Evolutionary conservation across 164 flowering plant genomes (phyloP), one percentile per base, ranked within the genome.

Genomic region (Chimonanthus praecox): DNA sequence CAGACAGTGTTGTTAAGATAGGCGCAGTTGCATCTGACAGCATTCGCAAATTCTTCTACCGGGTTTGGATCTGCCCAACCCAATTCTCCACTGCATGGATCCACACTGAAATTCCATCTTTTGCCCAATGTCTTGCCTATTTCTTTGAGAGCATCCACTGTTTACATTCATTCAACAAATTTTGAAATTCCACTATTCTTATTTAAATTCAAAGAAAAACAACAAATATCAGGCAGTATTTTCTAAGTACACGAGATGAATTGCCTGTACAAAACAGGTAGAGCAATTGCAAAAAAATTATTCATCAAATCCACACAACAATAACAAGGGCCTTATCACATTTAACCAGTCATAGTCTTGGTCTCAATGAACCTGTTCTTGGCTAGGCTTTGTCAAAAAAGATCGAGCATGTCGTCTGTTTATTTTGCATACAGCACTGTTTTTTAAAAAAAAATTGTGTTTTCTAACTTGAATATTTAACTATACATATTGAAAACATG

Each of bases 31-130:
- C 92, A 88, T 10, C 75, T 74, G 63, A 90, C 80, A 0, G 70
- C 73, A 69, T 80, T 20, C 21, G 0, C 83, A 8, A 0, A 68
- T 0, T 79, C 84, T 13, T 70, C 63, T 21, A 2, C n/a, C 13
- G 69, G 61, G 0, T 50, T 71, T 0, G 10, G 67, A 3, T 47
- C 44, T 4, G 0, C 62, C 90, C 88, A 84, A 6, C 81, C 82
- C 10, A 33, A 44, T 13, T 69, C 4, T 21, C 80, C 73, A 10
- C 80, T 79, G 78, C 92, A 90, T 6, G 91, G 91, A 83, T 88
- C 87, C n/a, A 80, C 85, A 21, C 72, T 76, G 77, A 89, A 89
- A 72, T 88, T 47, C 94, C 94, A 89, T 18, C 84, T 71, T 4
- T 85, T 90, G 69, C 88, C 87, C 58, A 88, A 10, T 2, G 80